These are phyloP conservation scores for Craspedostauros australis DNA, from an alignment of 108 stramenopile species.

Conservation along the genomic window DNA sequence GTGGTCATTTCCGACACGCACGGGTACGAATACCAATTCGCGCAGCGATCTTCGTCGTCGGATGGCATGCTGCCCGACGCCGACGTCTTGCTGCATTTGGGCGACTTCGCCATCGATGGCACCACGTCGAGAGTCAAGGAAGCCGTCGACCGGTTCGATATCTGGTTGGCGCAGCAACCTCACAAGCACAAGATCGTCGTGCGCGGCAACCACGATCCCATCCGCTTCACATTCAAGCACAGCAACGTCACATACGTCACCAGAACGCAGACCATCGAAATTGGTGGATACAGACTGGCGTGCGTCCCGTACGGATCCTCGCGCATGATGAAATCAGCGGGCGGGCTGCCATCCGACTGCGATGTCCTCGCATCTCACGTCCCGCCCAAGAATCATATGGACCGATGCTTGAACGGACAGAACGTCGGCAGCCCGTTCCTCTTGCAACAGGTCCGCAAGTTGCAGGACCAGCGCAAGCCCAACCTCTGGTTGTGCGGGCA, in stretches of 20 bases:
- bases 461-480: conserved; percentile 26
- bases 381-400: conserved; percentile 56
- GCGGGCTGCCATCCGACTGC: conserved; percentile 31
- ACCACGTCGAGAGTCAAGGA: conserved; percentile 15
- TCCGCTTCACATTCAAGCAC: conserved; percentile 18
- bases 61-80: conserved; percentile 44
- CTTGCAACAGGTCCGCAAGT: conserved; percentile 31
- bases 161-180: conserved; percentile 54
- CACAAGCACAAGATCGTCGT: conserved; percentile 64
- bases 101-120: conserved; percentile 60
- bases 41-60: conserved; percentile 1
- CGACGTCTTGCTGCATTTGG: conserved; percentile 67
- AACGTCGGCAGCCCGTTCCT: conserved; percentile 46
- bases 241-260: conserved; percentile 55
- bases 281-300: conserved; percentile 19
- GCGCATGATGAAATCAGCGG: conserved; percentile 20
- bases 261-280: conserved; percentile 25
- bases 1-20: conserved; percentile 70
- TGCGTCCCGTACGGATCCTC: conserved; percentile 39
- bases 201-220: conserved; percentile 77
- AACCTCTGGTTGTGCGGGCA: conserved; percentile 66
- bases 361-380: conserved; percentile 62
- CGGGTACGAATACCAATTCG: conserved; percentile 55
- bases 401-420: conserved; percentile 45
- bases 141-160: conserved; percentile 39